Percentiles rank a stretch among this genome's conserved stretches.
These are phyloP conservation scores for Xylaria palmicola DNA, from an alignment of 495 filamentous ascomycete genomes.

Conservation along the genomic window DNA sequence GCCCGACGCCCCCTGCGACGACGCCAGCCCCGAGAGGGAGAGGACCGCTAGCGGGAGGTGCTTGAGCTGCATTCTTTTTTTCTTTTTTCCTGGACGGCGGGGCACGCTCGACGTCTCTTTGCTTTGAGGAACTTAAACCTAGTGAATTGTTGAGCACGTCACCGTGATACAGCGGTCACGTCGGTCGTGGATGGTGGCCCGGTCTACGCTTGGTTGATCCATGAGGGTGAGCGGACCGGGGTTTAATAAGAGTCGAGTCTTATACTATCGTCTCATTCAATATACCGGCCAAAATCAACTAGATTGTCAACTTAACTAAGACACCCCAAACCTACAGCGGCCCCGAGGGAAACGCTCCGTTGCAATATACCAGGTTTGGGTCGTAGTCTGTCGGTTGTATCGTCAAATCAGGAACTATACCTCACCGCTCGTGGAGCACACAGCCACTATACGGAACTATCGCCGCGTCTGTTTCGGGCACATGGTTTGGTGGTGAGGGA, in stretches of 20 bases:
- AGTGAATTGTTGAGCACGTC: not conserved
- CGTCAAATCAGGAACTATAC: not conserved
- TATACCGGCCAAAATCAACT: not conserved
- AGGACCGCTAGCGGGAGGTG: conserved; percentile 14
- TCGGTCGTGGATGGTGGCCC: not conserved
- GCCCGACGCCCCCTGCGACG: conserved; percentile 33
- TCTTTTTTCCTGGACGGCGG: no score
- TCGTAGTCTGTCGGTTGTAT: no score
- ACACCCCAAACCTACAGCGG: not conserved
- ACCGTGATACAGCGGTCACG: not conserved
- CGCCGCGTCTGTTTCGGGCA: not conserved
- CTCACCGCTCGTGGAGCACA: not conserved
- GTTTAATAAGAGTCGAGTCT: not conserved
- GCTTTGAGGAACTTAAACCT: not conserved
- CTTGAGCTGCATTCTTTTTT: conserved; percentile 6
- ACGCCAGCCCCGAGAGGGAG: conserved; percentile 8
- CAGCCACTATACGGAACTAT: not conserved
- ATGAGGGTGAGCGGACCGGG: not conserved
- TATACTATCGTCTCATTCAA: not conserved
- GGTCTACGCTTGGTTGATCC: not conserved
- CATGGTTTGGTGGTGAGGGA: not conserved
- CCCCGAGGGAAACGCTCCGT: not conserved
- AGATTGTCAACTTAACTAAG: not conserved
- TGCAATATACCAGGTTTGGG: not conserved
- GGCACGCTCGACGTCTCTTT: not conserved